Percentiles rank a stretch among this genome's conserved stretches.
These are phyloP conservation scores for Vicia sativa DNA, from an alignment of 306 rosid genomes.

Conservation along the genomic window DNA sequence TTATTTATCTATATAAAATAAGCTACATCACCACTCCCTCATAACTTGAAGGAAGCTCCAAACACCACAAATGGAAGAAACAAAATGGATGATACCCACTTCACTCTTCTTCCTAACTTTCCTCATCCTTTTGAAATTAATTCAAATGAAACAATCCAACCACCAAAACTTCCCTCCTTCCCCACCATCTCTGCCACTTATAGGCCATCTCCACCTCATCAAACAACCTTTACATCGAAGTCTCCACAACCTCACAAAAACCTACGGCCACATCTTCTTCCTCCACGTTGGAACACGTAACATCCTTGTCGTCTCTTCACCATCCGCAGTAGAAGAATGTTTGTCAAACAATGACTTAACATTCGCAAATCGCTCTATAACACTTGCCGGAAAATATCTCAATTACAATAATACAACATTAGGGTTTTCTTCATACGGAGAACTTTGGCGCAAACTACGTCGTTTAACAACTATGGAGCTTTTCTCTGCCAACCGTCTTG, in stretches of 20 bases:
- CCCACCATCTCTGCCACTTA: constrained; percentile 49
- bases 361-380: constrained; percentile 50
- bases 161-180: constrained; percentile 41
- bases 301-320: constrained; percentile 47
- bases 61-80: constrained; percentile 1
- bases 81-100: background rate
- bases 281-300: constrained; percentile 43
- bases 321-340: constrained; percentile 46
- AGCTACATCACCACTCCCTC: background rate
- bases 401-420: constrained; percentile 32
- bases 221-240: constrained; percentile 41
- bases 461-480: constrained; percentile 31
- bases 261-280: constrained; percentile 36
- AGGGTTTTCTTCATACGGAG: constrained; percentile 34
- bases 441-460: constrained; percentile 42
- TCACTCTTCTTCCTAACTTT: constrained; percentile 25
- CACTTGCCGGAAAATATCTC: constrained; percentile 38
- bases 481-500: constrained; percentile 35
- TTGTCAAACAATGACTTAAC: constrained; percentile 38
- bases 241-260: constrained; percentile 26
- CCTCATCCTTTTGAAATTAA: background rate
- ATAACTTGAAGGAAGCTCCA: background rate
- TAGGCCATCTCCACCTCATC: constrained; percentile 57
- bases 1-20: background rate
- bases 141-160: background rate